A percentile compares a stretch with the other conserved stretches of the same genome.
Conservation (phyloP, 2,329 filamentous ascomycete species). For the Pezicula carpinea region DNA sequence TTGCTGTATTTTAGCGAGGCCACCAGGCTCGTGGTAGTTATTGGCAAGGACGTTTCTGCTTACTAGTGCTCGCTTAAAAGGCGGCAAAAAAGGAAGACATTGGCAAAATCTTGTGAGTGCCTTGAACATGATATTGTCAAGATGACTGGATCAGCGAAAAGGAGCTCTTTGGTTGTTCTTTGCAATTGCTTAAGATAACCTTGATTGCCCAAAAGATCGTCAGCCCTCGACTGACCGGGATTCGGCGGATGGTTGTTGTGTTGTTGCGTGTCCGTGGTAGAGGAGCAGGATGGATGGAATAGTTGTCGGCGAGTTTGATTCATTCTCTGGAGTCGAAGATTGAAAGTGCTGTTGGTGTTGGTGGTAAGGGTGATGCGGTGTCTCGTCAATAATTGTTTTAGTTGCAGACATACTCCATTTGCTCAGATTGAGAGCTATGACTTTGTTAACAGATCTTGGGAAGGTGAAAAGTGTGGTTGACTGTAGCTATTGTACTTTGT, state of each 20-base stretch:
- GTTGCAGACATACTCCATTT: background rate
- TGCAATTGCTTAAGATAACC: background rate
- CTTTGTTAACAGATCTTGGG: background rate
- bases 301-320: constrained; percentile 35
- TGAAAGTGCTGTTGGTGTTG: constrained; percentile 7
- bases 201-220: background rate
- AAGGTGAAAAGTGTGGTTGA: constrained; percentile 15
- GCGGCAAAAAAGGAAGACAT: too few relatives aligned
- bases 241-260: background rate
- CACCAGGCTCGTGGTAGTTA: too few relatives aligned
- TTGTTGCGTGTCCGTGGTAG: constrained; percentile 22
- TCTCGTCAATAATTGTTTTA: background rate
- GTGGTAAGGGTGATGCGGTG: background rate
- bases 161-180: too few relatives aligned
- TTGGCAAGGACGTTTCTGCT: too few relatives aligned
- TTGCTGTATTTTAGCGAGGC: too few relatives aligned
- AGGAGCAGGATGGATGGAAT: constrained; percentile 35
- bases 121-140: too few relatives aligned
- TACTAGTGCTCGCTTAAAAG: too few relatives aligned
- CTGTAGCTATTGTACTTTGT: constrained; percentile 18
- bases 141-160: too few relatives aligned
- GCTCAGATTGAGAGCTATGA: background rate
- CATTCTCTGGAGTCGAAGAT: constrained; percentile 33
- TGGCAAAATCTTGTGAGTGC: too few relatives aligned
- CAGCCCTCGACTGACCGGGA: background rate